A percentile compares a stretch with the other conserved stretches of the same genome.
Conservation (phyloP, 2,329 filamentous ascomycete species). For the Diplodia mutila region DNA sequence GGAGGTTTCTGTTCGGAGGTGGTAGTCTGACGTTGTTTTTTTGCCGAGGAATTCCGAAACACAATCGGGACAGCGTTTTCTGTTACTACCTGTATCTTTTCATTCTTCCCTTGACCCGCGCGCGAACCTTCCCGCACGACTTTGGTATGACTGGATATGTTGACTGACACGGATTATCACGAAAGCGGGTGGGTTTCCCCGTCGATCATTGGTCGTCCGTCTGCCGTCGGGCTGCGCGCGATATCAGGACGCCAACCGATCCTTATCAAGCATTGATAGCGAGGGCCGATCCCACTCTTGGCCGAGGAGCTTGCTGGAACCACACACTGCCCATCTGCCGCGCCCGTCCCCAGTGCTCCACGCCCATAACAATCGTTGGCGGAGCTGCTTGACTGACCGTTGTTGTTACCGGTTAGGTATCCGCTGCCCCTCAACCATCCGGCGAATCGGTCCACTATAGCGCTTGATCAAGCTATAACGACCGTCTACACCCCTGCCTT, state of each 20-base stretch:
- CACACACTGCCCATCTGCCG: neutral
- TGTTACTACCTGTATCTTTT: neutral
- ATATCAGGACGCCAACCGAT: conserved; percentile 13
- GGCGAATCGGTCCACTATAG: neutral
- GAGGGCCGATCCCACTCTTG: conserved; percentile 15
- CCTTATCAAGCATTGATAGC: conserved; percentile 20
- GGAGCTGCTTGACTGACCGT: neutral
- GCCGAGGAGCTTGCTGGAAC: conserved; percentile 8
- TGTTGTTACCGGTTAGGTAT: too few relatives aligned
- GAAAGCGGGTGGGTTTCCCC: neutral
- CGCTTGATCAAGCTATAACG: neutral
- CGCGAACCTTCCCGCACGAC: neutral
- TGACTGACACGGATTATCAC: conserved; percentile 1
- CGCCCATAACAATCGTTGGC: neutral
- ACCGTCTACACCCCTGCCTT: neutral
- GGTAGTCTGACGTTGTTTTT: neutral
- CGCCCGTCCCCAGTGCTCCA: neutral
- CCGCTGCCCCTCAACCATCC: neutral
- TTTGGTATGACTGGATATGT: neutral
- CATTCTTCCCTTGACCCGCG: neutral
- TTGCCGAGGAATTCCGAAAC: conserved; percentile 4
- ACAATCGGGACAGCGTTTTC: neutral
- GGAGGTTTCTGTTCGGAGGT: neutral
- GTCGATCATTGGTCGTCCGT: neutral
- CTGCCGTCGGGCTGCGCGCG: conserved; percentile 9